phyloP scores from a whole-genome alignment of 1,139 yeast genomes.

The Blastobotrys illinoisensis region DNA sequence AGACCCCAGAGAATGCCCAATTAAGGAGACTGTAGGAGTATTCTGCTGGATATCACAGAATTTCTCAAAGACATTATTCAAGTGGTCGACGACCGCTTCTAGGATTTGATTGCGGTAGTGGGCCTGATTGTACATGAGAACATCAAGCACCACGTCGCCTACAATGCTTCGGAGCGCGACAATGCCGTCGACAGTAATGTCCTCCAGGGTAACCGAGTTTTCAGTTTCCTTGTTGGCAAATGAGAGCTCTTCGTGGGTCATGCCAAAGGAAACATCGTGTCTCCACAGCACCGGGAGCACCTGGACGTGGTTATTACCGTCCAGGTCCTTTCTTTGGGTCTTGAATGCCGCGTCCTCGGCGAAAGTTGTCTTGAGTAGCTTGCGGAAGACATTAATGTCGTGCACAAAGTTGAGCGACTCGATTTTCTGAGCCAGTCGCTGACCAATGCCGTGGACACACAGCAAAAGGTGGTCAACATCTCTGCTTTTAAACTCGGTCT shows the following conservation, averaged over 20 bases:
- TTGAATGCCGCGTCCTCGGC: slow-evolving; percentile 30
- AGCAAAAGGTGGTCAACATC: slow-evolving; percentile 71
- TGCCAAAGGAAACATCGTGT: slow-evolving; percentile 24
- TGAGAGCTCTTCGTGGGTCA: slow-evolving; percentile 19
- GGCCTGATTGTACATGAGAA: slow-evolving; percentile 75
- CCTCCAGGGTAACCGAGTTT: slow-evolving; percentile 50
- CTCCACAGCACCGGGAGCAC: slow-evolving; percentile 39
- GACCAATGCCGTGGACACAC: slow-evolving; percentile 91
- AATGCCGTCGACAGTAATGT: slow-evolving; percentile 73
- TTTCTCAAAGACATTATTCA: slow-evolving; percentile 41
- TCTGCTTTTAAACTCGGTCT: slow-evolving; percentile 30
- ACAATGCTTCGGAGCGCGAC: slow-evolving; percentile 64
- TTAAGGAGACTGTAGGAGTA: slow-evolving; percentile 66
- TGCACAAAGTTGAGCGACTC: slow-evolving; percentile 82
- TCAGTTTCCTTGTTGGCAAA: slow-evolving; percentile 17
- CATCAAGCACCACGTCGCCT: slow-evolving; percentile 81
- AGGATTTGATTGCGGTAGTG: slow-evolving; percentile 55
- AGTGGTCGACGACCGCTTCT: slow-evolving; percentile 51
- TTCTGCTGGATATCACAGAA: slow-evolving; percentile 48
- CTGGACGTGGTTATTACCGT: slow-evolving; percentile 57
- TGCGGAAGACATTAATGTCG: slow-evolving; percentile 65
- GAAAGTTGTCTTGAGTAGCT: slow-evolving; percentile 55
- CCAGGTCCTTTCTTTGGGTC: slow-evolving; percentile 14
- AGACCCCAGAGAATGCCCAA: slow-evolving; percentile 89
- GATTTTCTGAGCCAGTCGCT: slow-evolving; percentile 64